Evolutionary conservation across 2,329 filamentous ascomycete species (phyloP), one percentile per base, ranked within the genome.

Genomic region (Xylariomycetidae sp.): DNA sequence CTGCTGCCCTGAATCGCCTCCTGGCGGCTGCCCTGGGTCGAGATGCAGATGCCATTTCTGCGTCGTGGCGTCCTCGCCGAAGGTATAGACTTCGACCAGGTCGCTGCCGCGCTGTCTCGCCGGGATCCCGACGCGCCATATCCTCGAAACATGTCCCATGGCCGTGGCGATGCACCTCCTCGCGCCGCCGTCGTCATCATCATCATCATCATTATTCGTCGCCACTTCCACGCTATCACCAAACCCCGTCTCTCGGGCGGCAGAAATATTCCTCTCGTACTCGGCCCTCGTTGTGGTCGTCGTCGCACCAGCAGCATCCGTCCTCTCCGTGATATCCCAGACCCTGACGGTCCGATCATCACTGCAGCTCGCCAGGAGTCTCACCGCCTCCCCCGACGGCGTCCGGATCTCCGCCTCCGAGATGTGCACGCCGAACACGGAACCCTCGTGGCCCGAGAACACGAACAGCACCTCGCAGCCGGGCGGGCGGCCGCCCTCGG

Each of bases 261-360:
- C 62, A 8, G 49, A 51, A 3, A 60, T 46, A 11, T 38, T 38
- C 11, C 34, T 38, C 4, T 42, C 42, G 30, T 54, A 49, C 30
- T 16, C 50, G 36, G 45, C 48, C 34, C 44, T 23, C 20, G 8
- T 23, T n/a, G 20, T 23, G n/a, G 20, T 23, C 20, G 20, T n/a
- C n/a, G n/a, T n/a, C n/a, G n/a, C n/a, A n/a, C n/a, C n/a, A n/a
- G n/a, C n/a, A n/a, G n/a, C n/a, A n/a, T n/a, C n/a, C n/a, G n/a
- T n/a, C 23, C 67, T 64, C 36, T 78, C 70, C 0, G 81, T 80
- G 6, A 96, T 77, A 52, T 95, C 79, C 90, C 92, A 97, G 2
- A 97, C 63, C 11, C 86, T 74, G 15, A 98, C 78, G 0, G 88
- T 95, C 31, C 92, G 75, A 59, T 98, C 92, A 54, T 98, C 92